phyloP scores from a whole-genome alignment of 148 eudicot species.

The Camellia japonica region DNA sequence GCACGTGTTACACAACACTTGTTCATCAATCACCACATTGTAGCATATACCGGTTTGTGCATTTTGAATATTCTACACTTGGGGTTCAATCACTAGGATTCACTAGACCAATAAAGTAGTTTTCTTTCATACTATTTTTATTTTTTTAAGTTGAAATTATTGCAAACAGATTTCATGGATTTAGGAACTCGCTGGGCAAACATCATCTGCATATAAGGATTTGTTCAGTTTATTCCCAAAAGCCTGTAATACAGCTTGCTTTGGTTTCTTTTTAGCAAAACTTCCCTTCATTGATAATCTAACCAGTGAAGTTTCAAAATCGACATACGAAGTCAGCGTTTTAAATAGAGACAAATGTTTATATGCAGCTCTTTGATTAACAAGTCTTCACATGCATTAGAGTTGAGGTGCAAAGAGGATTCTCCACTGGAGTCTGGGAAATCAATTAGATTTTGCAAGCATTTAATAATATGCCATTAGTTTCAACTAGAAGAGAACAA shows the following conservation, averaged over 20 bases:
- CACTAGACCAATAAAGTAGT: background rate
- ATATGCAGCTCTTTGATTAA: background rate
- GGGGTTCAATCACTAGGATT: background rate
- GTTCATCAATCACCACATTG: background rate
- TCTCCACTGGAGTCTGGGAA: background rate
- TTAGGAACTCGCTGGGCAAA: background rate
- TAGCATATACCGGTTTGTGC: background rate
- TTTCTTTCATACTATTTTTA: background rate
- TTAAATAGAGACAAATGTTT: background rate
- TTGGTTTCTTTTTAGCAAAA: no score
- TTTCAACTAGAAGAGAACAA: background rate
- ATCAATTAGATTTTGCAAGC: background rate
- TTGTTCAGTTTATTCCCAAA: background rate
- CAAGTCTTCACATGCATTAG: background rate
- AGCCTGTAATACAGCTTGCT: background rate
- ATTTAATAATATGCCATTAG: background rate
- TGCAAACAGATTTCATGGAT: background rate
- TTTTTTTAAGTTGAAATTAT: background rate
- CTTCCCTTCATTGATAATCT: no score
- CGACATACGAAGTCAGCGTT: background rate
- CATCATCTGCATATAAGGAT: background rate
- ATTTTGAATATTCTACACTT: background rate
- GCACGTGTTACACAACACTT: background rate
- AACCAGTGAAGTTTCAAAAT: no score
- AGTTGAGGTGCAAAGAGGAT: background rate